A percentile compares a stretch with the other conserved stretches of the same genome.
phyloP scores from a whole-genome alignment of 306 rosid species.

The Betula pendula region DNA sequence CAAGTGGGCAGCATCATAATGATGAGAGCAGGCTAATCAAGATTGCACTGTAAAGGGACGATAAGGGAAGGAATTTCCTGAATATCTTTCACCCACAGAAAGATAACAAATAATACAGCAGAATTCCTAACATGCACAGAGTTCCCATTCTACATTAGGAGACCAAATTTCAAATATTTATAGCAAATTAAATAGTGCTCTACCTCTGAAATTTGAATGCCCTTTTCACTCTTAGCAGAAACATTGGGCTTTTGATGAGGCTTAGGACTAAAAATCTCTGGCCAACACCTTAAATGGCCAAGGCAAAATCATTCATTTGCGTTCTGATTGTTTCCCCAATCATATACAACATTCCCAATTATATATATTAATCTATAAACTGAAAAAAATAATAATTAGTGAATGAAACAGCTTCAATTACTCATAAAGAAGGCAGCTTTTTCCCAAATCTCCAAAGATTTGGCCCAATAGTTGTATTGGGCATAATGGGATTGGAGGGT shows the following conservation, averaged over 20 bases:
- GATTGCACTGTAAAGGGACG: neutral
- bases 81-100: neutral
- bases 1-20: neutral
- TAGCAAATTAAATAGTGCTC: neutral
- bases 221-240: too few relatives aligned
- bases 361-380: too few relatives aligned
- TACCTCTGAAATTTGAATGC: too few relatives aligned
- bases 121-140: neutral
- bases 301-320: too few relatives aligned
- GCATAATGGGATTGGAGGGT: neutral
- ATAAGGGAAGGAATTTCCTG: neutral
- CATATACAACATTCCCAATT: too few relatives aligned
- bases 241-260: too few relatives aligned
- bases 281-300: too few relatives aligned
- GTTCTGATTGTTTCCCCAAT: too few relatives aligned
- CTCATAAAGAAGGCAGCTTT: neutral
- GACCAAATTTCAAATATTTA: neutral
- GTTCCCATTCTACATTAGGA: neutral
- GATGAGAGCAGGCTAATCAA: neutral
- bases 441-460: neutral
- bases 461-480: neutral
- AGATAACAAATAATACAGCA: neutral
- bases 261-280: too few relatives aligned
- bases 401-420: neutral
- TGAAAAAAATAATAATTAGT: neutral